phyloP scores from a whole-genome alignment of 257 asterid genomes.

The Ligustrum vulgare region DNA sequence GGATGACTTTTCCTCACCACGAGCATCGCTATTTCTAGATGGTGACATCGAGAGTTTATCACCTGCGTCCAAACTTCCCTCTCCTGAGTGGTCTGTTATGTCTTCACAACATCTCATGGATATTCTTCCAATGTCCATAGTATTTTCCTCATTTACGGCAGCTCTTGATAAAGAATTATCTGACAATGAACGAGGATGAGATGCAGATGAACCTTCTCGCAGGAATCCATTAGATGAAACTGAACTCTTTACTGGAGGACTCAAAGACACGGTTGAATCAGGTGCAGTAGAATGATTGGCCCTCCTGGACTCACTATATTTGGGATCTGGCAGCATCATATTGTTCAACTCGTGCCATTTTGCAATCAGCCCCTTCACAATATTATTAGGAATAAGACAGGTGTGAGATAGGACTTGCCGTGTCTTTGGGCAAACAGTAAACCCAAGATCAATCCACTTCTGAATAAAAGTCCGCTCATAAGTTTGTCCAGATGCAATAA shows the following conservation, averaged over 20 bases:
- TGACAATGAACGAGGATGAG: conserved; percentile 60
- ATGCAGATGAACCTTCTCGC: conserved; percentile 41
- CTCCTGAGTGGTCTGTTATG: conserved; percentile 59
- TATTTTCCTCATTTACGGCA: conserved; percentile 39
- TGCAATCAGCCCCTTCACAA: conserved; percentile 82
- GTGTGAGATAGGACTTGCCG: conserved; percentile 77
- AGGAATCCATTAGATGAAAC: conserved; percentile 40
- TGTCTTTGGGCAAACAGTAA: conserved; percentile 87
- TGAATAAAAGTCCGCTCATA: conserved; percentile 78
- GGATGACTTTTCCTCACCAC: conserved; percentile 38
- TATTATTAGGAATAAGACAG: conserved; percentile 80
- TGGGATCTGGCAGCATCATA: conserved; percentile 71
- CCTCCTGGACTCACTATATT: conserved; percentile 48
- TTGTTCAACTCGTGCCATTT: conserved; percentile 76
- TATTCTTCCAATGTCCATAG: conserved; percentile 44
- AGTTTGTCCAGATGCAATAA: conserved; percentile 93
- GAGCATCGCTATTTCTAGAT: conserved; percentile 41
- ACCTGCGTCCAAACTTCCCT: conserved; percentile 43
- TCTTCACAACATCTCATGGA: conserved; percentile 55
- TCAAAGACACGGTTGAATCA: conserved; percentile 34
- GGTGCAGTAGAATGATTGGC: conserved; percentile 44
- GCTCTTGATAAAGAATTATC: conserved; percentile 57
- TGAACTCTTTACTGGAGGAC: conserved; percentile 46
- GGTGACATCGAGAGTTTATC: conserved; percentile 40
- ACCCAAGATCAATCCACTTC: conserved; percentile 86